Evolutionary conservation across 352 stramenopile species (phyloP), one percentile per base, ranked within the genome.

Genomic region (Pilasporangium apinafurcum): DNA sequence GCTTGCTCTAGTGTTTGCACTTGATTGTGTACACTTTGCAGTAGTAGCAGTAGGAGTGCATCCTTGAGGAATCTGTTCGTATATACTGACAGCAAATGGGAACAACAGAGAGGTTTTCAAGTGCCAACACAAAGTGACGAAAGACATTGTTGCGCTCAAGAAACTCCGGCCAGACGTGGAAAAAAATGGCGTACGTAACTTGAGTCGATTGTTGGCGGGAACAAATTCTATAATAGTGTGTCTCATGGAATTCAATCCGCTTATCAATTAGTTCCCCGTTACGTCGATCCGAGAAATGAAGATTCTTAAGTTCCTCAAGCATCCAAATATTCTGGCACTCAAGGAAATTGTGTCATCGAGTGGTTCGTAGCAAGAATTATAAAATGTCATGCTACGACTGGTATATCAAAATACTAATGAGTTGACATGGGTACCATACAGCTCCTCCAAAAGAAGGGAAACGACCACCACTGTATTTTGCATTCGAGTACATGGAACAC

Each of bases 231-330:
- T 31, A 25, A 13, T 16, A 10, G 28, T 17, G 31, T 25, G 16
- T 26, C 8, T 36, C n/a, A 3, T 16, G 17, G 28, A 29, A 8
- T n/a, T 12, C 5, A 24, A 13, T 40, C 4, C 34, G 8, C 27
- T 7, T 26, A 21, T 21, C 12, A 18, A 13, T 8, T 30, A 96
- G 83, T 93, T 98, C 41, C 94, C 95, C 1, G 69, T 96, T 27
- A 98, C 92, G 20, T 96, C 96, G 10, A 95, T 99, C 44, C 85
- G 95, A 12, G 95, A 99, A 59, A 98, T 99, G 62, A 98, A 98
- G 70, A 98, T 99, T 37, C 66, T 99, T 4, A 98, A 98, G 63
- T 79, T 89, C 28, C 66, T 98, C 0, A 85, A 85, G 27, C 95
- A 99, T 53, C 83, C 85, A 12, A 98, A 97, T 62, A 83, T 99